These are phyloP conservation scores for Trametes meyenii DNA, from an alignment of 768 basidiomycete species.

Conservation along the genomic window DNA sequence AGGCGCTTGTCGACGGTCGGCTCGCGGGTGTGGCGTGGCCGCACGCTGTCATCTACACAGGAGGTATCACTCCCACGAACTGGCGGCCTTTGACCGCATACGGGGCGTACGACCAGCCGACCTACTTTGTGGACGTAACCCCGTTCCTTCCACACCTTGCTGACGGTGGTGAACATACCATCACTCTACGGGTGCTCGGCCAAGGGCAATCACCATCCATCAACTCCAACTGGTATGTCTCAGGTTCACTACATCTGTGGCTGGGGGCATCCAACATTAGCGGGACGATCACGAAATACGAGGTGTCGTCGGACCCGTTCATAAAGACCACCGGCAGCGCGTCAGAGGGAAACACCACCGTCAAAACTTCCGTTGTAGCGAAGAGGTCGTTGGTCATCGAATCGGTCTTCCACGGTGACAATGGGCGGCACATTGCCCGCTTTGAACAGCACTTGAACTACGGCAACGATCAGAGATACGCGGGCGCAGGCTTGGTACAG, in stretches of 20 bases:
- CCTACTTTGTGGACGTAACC: constrained; percentile 74
- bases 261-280: constrained; percentile 64
- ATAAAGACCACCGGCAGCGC: constrained; percentile 46
- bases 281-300: constrained; percentile 60
- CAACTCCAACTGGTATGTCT: constrained; percentile 75
- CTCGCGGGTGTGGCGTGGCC: constrained; percentile 61
- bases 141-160: constrained; percentile 70
- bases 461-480: constrained; percentile 59
- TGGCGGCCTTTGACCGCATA: constrained; percentile 54
- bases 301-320: constrained; percentile 54
- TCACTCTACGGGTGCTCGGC: constrained; percentile 71
- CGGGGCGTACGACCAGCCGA: constrained; percentile 66
- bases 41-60: constrained; percentile 63
- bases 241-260: constrained; percentile 64
- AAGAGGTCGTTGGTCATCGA: constrained; percentile 57
- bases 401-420: constrained; percentile 61
- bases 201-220: constrained; percentile 62
- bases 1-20: constrained; percentile 53
- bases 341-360: constrained; percentile 46
- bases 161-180: constrained; percentile 62
- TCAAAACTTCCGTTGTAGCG: constrained; percentile 58
- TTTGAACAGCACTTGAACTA: constrained; percentile 55
- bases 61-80: constrained; percentile 65
- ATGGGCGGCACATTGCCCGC: constrained; percentile 51
- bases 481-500: constrained; percentile 44